phyloP scores from a whole-genome alignment of 495 filamentous ascomycete species.

The Podospora anserina region DNA sequence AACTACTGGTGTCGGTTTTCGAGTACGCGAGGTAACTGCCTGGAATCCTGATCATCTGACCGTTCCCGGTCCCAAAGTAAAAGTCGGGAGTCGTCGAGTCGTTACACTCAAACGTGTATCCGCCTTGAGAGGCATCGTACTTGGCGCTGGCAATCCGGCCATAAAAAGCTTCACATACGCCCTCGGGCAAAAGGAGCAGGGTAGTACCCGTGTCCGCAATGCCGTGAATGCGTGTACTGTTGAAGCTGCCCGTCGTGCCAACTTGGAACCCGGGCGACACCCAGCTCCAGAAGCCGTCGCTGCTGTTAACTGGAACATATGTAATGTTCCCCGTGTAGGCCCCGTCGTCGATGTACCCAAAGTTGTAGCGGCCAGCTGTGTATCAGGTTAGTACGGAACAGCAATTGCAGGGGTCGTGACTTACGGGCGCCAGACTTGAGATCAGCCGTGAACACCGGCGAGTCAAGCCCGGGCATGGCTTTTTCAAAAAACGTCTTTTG shows the following conservation, averaged over 20 bases:
- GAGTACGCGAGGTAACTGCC: conserved; percentile 56
- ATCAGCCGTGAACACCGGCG: conserved; percentile 65
- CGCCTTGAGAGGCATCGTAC: conserved; percentile 51
- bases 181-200: conserved; percentile 59
- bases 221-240: conserved; percentile 40
- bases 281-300: conserved; percentile 70
- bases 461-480: conserved; percentile 52
- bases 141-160: conserved; percentile 49
- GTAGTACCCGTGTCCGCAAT: conserved; percentile 74
- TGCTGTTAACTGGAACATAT: conserved; percentile 57
- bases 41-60: conserved; percentile 50
- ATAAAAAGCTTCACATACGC: conserved; percentile 64
- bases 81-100: conserved; percentile 58
- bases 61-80: conserved; percentile 51
- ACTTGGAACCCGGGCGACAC: conserved; percentile 59
- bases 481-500: conserved; percentile 75
- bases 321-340: conserved; percentile 63
- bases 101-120: conserved; percentile 66
- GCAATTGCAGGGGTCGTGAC: conserved; percentile 11
- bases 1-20: conserved; percentile 29
- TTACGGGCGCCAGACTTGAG: conserved; percentile 55
- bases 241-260: conserved; percentile 43
- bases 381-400: background rate
- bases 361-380: conserved; percentile 65
- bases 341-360: conserved; percentile 64